Conservation (phyloP, 1,139 yeast species). For the Geotrichum phurueaensis region DNA sequence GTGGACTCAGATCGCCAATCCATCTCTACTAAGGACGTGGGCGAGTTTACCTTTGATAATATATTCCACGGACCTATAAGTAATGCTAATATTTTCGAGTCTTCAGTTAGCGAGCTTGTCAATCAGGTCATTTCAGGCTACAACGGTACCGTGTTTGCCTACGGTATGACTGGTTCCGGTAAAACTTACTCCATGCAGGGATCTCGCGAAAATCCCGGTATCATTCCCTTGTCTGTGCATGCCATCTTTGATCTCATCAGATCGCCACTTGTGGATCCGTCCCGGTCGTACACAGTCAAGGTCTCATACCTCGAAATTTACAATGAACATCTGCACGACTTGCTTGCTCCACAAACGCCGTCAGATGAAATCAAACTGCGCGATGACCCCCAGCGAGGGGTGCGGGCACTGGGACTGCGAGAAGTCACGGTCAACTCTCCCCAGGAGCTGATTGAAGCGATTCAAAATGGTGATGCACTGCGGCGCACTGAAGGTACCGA, state of each 20-base stretch:
- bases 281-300: conserved; percentile 42
- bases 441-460: conserved; percentile 54
- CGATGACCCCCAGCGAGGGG: conserved; percentile 69
- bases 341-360: conserved; percentile 38
- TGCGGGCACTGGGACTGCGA: conserved; percentile 68
- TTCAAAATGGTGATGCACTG: conserved; percentile 63
- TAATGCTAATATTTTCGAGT: conserved; percentile 57
- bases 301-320: conserved; percentile 83
- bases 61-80: conserved; percentile 50
- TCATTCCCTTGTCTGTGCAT: conserved; percentile 66
- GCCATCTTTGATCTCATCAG: conserved; percentile 51
- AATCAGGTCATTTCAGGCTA: conserved; percentile 67
- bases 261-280: conserved; percentile 26
- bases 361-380: conserved; percentile 58
- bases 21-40: conserved; percentile 31
- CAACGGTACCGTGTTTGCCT: conserved; percentile 87
- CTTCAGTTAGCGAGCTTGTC: conserved; percentile 58
- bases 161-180: conserved; percentile 96
- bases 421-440: conserved; percentile 53
- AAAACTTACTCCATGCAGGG: conserved; percentile 93
- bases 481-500: conserved; percentile 87
- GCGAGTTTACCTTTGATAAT: conserved; percentile 63
- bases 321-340: conserved; percentile 78
- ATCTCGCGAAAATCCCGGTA: conserved; percentile 58
- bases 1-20: conserved; percentile 23